Evolutionary conservation across 1,284 basidiomycete genomes (phyloP).

Genomic region (Trichosporon coremiiforme): DNA sequence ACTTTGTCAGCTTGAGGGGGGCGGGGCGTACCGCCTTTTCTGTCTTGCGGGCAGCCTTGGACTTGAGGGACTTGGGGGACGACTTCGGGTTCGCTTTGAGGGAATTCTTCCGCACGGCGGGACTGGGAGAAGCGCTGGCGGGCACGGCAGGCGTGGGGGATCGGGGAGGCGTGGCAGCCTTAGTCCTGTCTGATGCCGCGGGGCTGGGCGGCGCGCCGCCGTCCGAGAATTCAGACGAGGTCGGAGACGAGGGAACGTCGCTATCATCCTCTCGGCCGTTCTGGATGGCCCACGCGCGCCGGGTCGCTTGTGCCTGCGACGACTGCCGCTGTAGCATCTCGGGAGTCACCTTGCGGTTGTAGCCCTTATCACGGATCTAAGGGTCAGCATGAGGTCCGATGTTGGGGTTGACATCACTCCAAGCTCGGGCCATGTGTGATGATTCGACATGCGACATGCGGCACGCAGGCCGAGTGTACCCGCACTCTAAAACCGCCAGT

Average conservation of each 20-base stretch:
- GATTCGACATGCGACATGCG: not conserved
- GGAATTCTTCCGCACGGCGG: not conserved
- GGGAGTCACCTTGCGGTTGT: conserved; percentile 6
- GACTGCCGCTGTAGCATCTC: conserved; percentile 8
- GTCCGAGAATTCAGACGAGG: not conserved
- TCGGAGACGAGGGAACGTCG: not conserved
- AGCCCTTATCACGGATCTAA: conserved; percentile 15
- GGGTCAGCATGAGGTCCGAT: not conserved
- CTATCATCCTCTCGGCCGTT: not conserved
- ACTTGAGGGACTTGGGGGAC: not conserved
- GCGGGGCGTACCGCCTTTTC: not conserved
- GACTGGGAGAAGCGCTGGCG: too few relatives aligned
- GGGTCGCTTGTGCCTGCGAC: not conserved
- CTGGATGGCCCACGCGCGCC: not conserved
- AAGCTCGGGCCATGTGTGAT: not conserved
- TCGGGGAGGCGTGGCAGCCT: conserved; percentile 6
- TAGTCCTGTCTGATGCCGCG: not conserved
- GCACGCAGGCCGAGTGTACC: not conserved
- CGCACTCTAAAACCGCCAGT: not conserved
- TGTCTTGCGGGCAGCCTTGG: not conserved
- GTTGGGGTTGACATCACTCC: not conserved
- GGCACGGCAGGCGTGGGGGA: not conserved
- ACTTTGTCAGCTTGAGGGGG: conserved; percentile 12
- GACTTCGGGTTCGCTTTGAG: not conserved
- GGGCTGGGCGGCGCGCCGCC: not conserved